phyloP scores from a whole-genome alignment of 164 flowering plant species.

The Pachysandra terminalis region DNA sequence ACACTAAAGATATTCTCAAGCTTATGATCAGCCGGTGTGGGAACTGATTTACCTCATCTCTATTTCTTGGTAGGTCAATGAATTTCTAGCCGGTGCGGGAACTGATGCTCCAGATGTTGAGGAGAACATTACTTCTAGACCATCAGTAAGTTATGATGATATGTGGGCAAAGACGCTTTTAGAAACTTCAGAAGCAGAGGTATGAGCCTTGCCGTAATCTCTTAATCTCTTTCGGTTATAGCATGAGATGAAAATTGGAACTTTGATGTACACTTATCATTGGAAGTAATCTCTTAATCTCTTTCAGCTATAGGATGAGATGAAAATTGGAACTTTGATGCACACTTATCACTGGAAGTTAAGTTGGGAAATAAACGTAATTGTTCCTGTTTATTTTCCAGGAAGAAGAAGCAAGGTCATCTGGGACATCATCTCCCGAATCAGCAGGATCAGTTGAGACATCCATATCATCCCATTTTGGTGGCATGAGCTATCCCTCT shows the following conservation, averaged over 20 bases:
- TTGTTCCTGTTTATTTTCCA: constrained; percentile 25
- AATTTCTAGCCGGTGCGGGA: constrained; percentile 96
- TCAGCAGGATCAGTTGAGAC: constrained; percentile 95
- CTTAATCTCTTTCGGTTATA: no score
- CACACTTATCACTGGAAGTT: neutral
- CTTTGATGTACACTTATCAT: no score
- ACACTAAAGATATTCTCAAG: neutral
- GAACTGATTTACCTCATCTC: neutral
- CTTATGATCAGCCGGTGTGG: no score
- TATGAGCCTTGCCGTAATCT: constrained; percentile 20
- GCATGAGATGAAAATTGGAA: neutral
- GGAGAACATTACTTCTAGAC: constrained; percentile 71
- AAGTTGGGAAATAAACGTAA: neutral
- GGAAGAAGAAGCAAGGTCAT: constrained; percentile 95
- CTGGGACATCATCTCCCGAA: constrained; percentile 93
- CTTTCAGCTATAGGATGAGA: neutral
- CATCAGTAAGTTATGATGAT: constrained; percentile 94
- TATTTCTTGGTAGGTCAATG: constrained; percentile 64
- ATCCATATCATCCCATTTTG: constrained; percentile 97
- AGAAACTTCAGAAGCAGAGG: constrained; percentile 84
- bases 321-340: neutral
- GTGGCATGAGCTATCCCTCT: constrained; percentile 96
- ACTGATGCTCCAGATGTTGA: constrained; percentile 99
- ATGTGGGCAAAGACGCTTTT: constrained; percentile 98
- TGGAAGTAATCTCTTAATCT: no score